A percentile compares a stretch with the other conserved stretches of the same genome.
phyloP scores from a whole-genome alignment of 2,329 filamentous ascomycete genomes.

The Neofusicoccum umdonicola region DNA sequence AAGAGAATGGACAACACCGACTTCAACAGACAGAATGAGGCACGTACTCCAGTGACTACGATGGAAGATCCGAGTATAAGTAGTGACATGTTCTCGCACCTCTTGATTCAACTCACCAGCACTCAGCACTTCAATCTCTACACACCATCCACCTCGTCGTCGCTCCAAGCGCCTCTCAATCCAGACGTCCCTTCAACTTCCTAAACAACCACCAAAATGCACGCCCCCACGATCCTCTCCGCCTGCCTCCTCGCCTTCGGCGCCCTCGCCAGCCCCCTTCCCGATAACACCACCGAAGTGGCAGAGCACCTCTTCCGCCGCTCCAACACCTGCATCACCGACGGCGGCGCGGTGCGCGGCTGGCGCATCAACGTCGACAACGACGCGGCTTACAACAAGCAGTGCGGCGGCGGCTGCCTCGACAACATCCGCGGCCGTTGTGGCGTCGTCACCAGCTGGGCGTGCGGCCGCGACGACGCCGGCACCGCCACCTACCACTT shows the following conservation, averaged over 20 bases:
- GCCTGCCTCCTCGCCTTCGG: background rate
- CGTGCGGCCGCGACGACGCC: background rate
- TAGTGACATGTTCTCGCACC: no score
- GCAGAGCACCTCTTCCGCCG: background rate
- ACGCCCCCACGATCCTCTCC: background rate
- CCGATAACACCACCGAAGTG: background rate
- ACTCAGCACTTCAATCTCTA: no score
- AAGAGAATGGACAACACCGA: no score
- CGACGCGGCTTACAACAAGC: background rate
- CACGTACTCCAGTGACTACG: no score
- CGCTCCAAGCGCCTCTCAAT: background rate
- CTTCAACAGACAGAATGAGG: no score
- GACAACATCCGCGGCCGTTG: background rate
- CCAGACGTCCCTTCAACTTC: no score
- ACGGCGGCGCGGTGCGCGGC: background rate
- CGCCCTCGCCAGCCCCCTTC: background rate
- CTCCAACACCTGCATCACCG: background rate
- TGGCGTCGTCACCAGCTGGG: background rate
- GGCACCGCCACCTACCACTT: no score
- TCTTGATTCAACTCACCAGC: no score
- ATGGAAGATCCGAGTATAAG: no score
- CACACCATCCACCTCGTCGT: no score
- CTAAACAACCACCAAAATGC: background rate
- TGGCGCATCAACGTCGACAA: background rate
- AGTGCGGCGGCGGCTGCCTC: slow-evolving; percentile 1